Evolutionary conservation across 345 rosid genomes (phyloP).

Genomic region (Rhizophora mangle): DNA sequence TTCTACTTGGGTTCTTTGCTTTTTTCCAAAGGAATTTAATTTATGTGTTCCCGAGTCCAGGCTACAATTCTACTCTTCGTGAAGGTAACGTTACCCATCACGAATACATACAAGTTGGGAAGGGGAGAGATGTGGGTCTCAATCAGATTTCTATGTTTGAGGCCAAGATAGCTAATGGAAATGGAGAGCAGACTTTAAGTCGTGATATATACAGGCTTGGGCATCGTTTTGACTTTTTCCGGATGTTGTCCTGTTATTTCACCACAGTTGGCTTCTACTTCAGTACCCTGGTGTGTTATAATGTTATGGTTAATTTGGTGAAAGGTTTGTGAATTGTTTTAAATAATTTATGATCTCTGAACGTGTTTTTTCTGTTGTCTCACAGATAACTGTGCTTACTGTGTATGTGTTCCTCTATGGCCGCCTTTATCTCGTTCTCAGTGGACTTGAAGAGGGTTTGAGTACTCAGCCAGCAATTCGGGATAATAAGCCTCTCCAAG

Average conservation of each 20-base stretch:
- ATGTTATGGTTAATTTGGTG: constrained; percentile 4
- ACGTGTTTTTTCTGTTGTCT: constrained; percentile 20
- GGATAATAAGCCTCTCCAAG: constrained; percentile 91
- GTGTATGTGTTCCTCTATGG: constrained; percentile 98
- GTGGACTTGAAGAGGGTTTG: constrained; percentile 91
- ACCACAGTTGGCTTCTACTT: constrained; percentile 98
- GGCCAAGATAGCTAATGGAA: constrained; percentile 97
- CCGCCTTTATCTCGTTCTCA: constrained; percentile 92
- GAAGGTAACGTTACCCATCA: constrained; percentile 99
- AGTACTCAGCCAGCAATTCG: constrained; percentile 66
- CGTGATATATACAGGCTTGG: constrained; percentile 97
- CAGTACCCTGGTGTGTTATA: constrained; percentile 73
- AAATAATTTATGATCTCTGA: neutral
- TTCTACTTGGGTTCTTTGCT: neutral
- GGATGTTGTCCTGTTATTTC: constrained; percentile 97
- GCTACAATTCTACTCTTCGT: constrained; percentile 97
- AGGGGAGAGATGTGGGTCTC: constrained; percentile 99
- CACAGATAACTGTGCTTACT: constrained; percentile 91
- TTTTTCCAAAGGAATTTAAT: constrained; percentile 3
- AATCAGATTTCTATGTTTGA: constrained; percentile 99
- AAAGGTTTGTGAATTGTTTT: constrained; percentile 4
- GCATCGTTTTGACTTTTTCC: constrained; percentile 96
- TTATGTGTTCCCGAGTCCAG: constrained; percentile 35
- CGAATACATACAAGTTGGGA: constrained; percentile 98
- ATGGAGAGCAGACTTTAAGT: constrained; percentile 97